Base-by-base conservation (phyloP, 106 monocot genomes). In the Apostasia ramifera region DNA sequence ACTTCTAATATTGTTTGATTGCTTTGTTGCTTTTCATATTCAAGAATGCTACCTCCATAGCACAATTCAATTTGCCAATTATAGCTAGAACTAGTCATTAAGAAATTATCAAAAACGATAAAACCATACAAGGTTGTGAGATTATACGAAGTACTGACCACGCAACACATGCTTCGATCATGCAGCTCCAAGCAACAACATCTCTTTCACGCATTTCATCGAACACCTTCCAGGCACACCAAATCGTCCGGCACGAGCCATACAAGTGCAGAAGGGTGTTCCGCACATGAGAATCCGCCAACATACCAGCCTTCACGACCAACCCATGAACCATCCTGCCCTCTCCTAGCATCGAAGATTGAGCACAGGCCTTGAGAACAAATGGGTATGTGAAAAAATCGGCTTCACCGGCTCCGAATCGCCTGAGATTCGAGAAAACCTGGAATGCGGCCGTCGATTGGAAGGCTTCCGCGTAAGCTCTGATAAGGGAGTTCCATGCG, bases 331-430 rank as follows among this genome's bases (percentile, higher is more conserved):
- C 74, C 66, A 52, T 59, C 57, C 70, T 59, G 3, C 80, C 80
- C 1, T 8, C 47, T 13, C 39, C 70, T 13, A 51, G 40, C 69
- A 58, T 39, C 13, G 51, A 63, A 38, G 51, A 40, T 10, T 53
- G 56, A 7, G 48, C 53, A 51, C 80, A 74, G 40, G 80, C 70
- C 74, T 58, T 74, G 58, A 80, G 57, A 57, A 75, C 74, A 47
- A 74, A 80, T 4, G 80, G 74, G 70, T 59, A 80, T 2, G 80
- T 74, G 57, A 73, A 74, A 8, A 70, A 65, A 46, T 80, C 70
- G 11, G 80, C 68, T 6, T 26, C 26, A 26, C 38, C 7, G 7
- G 57, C 8, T 7, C 79, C 62, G 38, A 40, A n/a, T 0, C 50
- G 39, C 7, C 4, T 9, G 14, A 73, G 61, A 13, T 67, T 56